Evolutionary conservation across 2,329 filamentous ascomycete genomes (phyloP), one percentile per base, ranked within the genome.

Genomic region (Sporothrix dimorphospora): DNA sequence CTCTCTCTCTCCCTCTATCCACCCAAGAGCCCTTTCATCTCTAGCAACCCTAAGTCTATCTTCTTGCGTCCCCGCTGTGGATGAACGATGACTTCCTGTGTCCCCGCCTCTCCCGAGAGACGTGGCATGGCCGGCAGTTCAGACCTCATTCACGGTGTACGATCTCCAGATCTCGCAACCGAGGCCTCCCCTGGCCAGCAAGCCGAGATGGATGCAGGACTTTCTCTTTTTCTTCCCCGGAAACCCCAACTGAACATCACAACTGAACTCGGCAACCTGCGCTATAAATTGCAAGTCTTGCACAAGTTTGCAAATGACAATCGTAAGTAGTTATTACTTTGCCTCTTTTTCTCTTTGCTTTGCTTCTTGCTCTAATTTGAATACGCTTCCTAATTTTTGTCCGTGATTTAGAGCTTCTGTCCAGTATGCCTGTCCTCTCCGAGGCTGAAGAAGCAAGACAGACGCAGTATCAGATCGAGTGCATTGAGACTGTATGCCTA

Each of bases 391-490:
- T 40, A 11, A 34, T 16, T 34, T 4, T n/a, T 30, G 57, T 38
- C 45, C n/a, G 40, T 72, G 47, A 67, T 8, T 65, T 77, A 85
- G 83, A 82, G 70, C 74, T 84, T 63, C 77, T 79, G 42, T 78
- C 80, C 57, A 79, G 79, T 73, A 77, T 85, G 65, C 83, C 84
- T 30, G 80, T 82, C 74, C 79, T 88, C 71, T 89, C 86, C 70
- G 85, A 88, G 74, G 82, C 84, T 30, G 87, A 89, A 78, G 87
- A 89, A 78, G 87, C 87, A 34, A 83, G 87, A 71, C 82, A 83
- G 49, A 79, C 89, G 70, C 87, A 89, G 77, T 87, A 89, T 76
- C 85, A 84, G 75, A 88, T 87, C 79, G 87, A 89, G 79, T 87
- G 85, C 78, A 84, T 89, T 71, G 86, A 89, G 76, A 81, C 81